Evolutionary conservation across 106 monocot genomes (phyloP).

Genomic region (Dendrobium catenatum): DNA sequence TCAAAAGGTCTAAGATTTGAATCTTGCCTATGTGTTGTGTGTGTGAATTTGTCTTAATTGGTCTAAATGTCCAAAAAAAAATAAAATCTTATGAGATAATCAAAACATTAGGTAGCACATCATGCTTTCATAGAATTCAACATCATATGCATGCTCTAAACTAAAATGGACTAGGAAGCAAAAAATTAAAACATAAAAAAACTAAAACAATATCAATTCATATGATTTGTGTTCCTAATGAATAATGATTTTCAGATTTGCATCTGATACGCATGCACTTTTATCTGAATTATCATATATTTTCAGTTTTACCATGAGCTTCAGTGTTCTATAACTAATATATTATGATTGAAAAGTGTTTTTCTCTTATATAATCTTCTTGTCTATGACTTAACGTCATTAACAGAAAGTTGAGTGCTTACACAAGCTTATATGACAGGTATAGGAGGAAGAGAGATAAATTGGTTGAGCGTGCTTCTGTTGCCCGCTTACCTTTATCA

Average conservation of each 20-base stretch:
- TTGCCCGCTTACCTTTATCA: conserved; percentile 61
- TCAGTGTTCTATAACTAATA: not conserved
- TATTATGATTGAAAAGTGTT: not conserved
- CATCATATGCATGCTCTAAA: too few species aligned
- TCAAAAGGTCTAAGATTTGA: too few species aligned
- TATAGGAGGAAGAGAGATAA: conserved; percentile 92
- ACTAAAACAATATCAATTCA: too few species aligned
- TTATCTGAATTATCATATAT: not conserved
- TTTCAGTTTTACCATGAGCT: not conserved
- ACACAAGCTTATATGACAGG: conserved; percentile 25
- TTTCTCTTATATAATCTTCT: not conserved
- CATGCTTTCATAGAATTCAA: too few species aligned
- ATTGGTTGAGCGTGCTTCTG: conserved; percentile 68
- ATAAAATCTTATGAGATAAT: too few species aligned
- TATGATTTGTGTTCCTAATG: not conserved
- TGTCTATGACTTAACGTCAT: not conserved
- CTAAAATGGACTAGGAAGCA: too few species aligned
- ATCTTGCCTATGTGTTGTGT: too few species aligned
- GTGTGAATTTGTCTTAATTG: too few species aligned
- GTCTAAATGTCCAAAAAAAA: too few species aligned
- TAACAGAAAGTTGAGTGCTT: not conserved
- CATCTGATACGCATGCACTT: not conserved
- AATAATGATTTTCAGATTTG: not conserved
- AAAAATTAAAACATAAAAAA: too few species aligned
- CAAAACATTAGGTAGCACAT: too few species aligned